phyloP scores from a whole-genome alignment of 2,329 filamentous ascomycete species.

The Exophiala xenobiotica region DNA sequence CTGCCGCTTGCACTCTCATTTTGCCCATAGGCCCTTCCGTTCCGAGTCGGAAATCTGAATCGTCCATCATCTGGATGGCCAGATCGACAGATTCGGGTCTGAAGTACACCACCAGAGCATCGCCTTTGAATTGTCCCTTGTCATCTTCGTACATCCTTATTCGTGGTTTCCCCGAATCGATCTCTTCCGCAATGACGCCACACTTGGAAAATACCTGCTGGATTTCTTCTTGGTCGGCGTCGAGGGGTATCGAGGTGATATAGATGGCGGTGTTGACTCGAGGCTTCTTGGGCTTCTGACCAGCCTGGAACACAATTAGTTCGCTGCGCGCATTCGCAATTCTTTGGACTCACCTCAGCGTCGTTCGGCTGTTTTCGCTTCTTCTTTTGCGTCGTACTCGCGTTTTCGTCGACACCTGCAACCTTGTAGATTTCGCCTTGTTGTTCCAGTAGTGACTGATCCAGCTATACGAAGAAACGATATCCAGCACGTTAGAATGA shows the following conservation, averaged over 20 bases:
- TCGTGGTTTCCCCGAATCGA: slow-evolving; percentile 80
- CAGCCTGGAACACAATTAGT: slow-evolving; percentile 33
- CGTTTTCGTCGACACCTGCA: slow-evolving; percentile 58
- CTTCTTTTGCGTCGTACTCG: slow-evolving; percentile 50
- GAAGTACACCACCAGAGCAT: slow-evolving; percentile 91
- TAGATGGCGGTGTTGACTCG: slow-evolving; percentile 85
- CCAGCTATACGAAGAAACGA: slow-evolving; percentile 45
- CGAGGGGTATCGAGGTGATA: slow-evolving; percentile 79
- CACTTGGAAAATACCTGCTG: slow-evolving; percentile 81
- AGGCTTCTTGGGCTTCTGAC: slow-evolving; percentile 39
- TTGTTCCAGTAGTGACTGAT: slow-evolving; percentile 60
- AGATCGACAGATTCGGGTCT: slow-evolving; percentile 85
- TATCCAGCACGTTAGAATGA: slow-evolving; percentile 27
- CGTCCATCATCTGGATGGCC: slow-evolving; percentile 54
- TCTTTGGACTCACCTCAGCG: slow-evolving; percentile 47
- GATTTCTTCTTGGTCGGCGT: slow-evolving; percentile 78
- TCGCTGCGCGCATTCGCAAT: slow-evolving; percentile 40
- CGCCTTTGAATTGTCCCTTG: slow-evolving; percentile 83
- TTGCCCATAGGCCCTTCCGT: slow-evolving; percentile 54
- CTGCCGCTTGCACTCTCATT: slow-evolving; percentile 81
- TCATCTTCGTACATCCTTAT: slow-evolving; percentile 91
- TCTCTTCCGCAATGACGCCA: slow-evolving; percentile 90
- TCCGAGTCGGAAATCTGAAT: slow-evolving; percentile 69
- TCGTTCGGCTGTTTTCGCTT: slow-evolving; percentile 54
- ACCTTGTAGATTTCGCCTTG: slow-evolving; percentile 63